These are phyloP conservation scores for Xylaria sp. DNA, from an alignment of 2,329 filamentous ascomycete species.

Conservation along the genomic window DNA sequence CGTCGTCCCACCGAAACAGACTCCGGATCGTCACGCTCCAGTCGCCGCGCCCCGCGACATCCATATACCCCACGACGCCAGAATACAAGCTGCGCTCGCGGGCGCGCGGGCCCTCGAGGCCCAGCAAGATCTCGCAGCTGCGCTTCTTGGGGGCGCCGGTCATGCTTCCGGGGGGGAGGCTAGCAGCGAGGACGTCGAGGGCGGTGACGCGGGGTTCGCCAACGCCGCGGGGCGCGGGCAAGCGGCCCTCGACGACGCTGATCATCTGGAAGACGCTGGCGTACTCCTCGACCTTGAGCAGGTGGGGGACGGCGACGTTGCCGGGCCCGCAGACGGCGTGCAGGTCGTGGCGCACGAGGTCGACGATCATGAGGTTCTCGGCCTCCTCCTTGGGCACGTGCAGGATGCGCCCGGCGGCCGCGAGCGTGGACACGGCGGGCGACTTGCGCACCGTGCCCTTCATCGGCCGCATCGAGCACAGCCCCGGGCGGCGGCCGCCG, in stretches of 20 bases:
- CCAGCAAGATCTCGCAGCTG: constrained; percentile 79
- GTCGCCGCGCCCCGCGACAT: constrained; percentile 82
- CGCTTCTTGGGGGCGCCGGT: constrained; percentile 95
- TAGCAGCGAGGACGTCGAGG: constrained; percentile 76
- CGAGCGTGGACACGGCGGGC: constrained; percentile 65
- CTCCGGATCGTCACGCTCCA: constrained; percentile 92
- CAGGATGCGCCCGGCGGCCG: constrained; percentile 73
- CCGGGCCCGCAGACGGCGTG: constrained; percentile 81
- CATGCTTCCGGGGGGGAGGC: constrained; percentile 91
- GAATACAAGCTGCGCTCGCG: constrained; percentile 78
- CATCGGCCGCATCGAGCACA: constrained; percentile 86
- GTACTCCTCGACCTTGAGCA: constrained; percentile 90
- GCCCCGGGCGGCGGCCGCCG: constrained; percentile 49
- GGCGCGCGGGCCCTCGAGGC: constrained; percentile 62
- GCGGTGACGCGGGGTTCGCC: constrained; percentile 55
- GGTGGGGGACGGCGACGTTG: constrained; percentile 73
- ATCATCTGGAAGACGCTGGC: constrained; percentile 91
- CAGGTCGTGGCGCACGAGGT: constrained; percentile 92
- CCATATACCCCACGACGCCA: constrained; percentile 88
- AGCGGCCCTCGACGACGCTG: constrained; percentile 77
- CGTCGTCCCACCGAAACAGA: constrained; percentile 74
- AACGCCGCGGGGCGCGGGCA: constrained; percentile 44
- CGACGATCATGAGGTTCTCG: constrained; percentile 98
- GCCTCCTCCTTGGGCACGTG: constrained; percentile 87
- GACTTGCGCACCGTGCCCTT: constrained; percentile 92